phyloP scores from a whole-genome alignment of 495 filamentous ascomycete genomes.

The Gamarada debralockiae region DNA sequence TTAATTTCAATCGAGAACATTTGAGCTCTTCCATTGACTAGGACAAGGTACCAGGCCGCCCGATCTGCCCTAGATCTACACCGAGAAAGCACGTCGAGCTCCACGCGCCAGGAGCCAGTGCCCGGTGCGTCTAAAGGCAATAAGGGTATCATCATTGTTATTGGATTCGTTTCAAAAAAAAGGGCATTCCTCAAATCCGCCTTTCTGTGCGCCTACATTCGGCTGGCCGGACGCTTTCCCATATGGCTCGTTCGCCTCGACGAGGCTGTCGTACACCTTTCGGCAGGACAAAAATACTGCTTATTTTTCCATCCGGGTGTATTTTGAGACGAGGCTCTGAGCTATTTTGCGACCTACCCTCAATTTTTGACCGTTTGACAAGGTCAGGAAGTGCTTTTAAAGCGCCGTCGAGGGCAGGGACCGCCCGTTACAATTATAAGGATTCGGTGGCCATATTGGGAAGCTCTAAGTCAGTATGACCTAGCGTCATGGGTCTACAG shows the following conservation, averaged over 20 bases:
- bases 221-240: background rate
- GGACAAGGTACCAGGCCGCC: background rate
- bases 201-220: background rate
- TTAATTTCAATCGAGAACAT: too few species aligned
- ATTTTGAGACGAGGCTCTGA: background rate
- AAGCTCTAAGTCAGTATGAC: background rate
- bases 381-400: background rate
- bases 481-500: background rate
- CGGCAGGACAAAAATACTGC: background rate
- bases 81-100: background rate
- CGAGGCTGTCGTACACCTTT: conserved; percentile 1
- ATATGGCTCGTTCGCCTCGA: background rate
- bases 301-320: background rate
- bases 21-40: background rate
- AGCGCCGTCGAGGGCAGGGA: background rate
- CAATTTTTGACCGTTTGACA: background rate
- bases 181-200: background rate
- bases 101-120: background rate
- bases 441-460: background rate
- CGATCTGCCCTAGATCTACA: background rate
- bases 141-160: too few species aligned
- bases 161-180: too few species aligned
- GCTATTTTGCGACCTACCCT: background rate
- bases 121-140: background rate
- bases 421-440: background rate